Evolutionary conservation across 495 filamentous ascomycete genomes (phyloP), one percentile per base, ranked within the genome.

Genomic region (Aspergillus campestris): DNA sequence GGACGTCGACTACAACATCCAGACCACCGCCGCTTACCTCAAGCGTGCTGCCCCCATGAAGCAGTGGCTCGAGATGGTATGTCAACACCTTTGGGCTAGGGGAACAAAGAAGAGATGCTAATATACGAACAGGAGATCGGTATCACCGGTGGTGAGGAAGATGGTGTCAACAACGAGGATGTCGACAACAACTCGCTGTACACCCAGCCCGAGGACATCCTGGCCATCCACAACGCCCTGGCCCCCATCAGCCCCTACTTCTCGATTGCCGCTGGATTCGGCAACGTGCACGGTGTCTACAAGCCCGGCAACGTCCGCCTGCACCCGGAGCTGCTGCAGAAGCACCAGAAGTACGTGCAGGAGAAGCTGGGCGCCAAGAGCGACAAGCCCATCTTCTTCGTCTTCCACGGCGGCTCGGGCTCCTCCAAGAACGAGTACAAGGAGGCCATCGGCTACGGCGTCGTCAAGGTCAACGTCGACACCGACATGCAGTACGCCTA

Each of bases 221-320:
- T 83, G 60, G 74, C 81, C 53, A 94, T 96, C 71, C 86, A 92
- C 72, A 77, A 87, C 60, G 79, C 83, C 43, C 80, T 96, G 43
- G 67, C 76, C 47, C 67, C 84, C 44, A 84, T 97, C 74, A 88
- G 82, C 55, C 85, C 84, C 46, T 92, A 92, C 77, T 98, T 96
- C 81, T 89, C 85, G 59, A 96, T 97, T 62, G 94, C 94, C 57
- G 92, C 92, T 62, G 92, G 87, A 54, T 97, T 96, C 75, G 92
- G 91, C 59, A 99, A 99, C 66, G 91, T 97, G 29, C 94, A 99
- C 77, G 92, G 92, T 67, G 92, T 99, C 50, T 97, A 99, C 79
- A 91, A 94, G 73, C 94, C 94, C 45, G 92, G 94, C 51, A 98
- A 98, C 66, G 92, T 97, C 64, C 83, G 83, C 64, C 83, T 97